phyloP scores from a whole-genome alignment of 805 yeast species.

The Ogataea minuta region DNA sequence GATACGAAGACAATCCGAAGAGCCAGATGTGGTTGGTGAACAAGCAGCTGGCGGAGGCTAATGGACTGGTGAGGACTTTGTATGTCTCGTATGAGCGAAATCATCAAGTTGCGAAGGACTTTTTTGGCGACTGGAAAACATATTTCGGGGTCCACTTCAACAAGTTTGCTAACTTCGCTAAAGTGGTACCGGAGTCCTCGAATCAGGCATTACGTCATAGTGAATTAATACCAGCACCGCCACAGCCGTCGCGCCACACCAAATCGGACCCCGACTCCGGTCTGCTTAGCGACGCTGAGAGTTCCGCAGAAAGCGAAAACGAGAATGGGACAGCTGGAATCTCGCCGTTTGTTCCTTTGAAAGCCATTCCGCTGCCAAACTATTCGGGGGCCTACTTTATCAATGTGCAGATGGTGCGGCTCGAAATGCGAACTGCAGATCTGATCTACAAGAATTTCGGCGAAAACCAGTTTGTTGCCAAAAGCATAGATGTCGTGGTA shows the following conservation, averaged over 20 bases:
- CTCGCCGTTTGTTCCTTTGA: not conserved
- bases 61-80: conserved; percentile 3
- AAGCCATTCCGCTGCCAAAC: conserved; percentile 3
- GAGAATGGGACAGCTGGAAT: not conserved
- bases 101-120: not conserved
- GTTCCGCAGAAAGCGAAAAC: conserved; percentile 2
- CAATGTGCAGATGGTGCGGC: conserved; percentile 5
- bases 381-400: conserved; percentile 9
- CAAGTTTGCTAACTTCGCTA: not conserved
- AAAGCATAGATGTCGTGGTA: conserved; percentile 3
- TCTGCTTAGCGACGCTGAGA: conserved; percentile 3
- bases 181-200: not conserved
- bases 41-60: not conserved
- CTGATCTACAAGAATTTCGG: conserved; percentile 6
- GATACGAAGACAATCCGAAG: conserved; percentile 1
- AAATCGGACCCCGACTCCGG: not conserved
- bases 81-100: conserved; percentile 1
- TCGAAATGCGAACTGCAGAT: conserved; percentile 6
- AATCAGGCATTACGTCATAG: no score
- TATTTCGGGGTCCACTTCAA: conserved; percentile 1
- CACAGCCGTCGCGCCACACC: not conserved
- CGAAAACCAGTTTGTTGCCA: not conserved
- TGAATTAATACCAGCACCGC: conserved; percentile 2
- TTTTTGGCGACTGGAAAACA: conserved; percentile 4
- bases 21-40: conserved; percentile 6